Base-by-base conservation (phyloP, 257 asterid genomes). In the Solanum bulbocastanum region DNA sequence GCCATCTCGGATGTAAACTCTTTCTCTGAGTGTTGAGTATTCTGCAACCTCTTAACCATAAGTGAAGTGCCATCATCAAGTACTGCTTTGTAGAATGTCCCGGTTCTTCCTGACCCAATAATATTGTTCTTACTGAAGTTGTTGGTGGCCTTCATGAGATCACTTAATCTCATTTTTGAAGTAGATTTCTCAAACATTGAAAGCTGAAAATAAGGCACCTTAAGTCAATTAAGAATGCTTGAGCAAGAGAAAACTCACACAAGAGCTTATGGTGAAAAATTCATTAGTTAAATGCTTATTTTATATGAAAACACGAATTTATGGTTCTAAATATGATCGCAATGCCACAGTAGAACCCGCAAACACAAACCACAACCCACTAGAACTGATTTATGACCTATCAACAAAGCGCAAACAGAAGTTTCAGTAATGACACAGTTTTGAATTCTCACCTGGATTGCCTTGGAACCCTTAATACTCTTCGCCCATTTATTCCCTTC, bases 141-240 rank as follows among this genome's bases (percentile, higher is more conserved):
- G 33, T 91, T 85, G 4, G 98, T 94, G 35, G 95, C 95, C 92
- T 93, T 94, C 98, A 94, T 93, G 90, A 94, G 95, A 89, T 94
- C 95, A 49, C 90, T 89, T 40, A 94, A 72, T 92, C 90, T 94
- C 95, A 94, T 93, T 85, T 93, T 93, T 25, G 96, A 91, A 83
- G 93, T 91, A 4, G 94, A 88, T 89, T 92, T 93, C 90, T 94
- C 96, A 69, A 93, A 94, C 94, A 90, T 92, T 10, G 93, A 93
- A 56, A 94, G 93, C 98, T 94, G 96, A 86, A 91, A 89, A 44
- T 40, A 87, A 66, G 37, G 79, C 14, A 76, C 35, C 40, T 82
- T 49, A 82, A 46, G 85, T 82, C 85, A 82, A 81, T 18, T 46
- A 49, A 30, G 30, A 82, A 82, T 32, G 42, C 85, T 82, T 32